Percentiles rank a stretch among this genome's conserved stretches.
phyloP scores from a whole-genome alignment of 306 rosid species.

The Gastrolobium bilobum region DNA sequence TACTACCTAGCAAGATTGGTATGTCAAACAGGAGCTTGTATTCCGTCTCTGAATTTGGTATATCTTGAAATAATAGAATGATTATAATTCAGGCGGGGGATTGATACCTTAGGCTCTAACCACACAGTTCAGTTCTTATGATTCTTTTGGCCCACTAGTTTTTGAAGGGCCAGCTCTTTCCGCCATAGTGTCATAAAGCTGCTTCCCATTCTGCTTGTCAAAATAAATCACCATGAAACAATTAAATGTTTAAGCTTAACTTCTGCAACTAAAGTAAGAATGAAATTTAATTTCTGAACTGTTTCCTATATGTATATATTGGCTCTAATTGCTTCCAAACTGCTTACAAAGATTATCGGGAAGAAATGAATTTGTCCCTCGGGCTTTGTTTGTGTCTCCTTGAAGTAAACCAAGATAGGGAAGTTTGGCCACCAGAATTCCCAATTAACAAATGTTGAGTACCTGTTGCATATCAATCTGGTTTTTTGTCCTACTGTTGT shows the following conservation, averaged over 20 bases:
- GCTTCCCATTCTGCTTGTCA: constrained; percentile 87
- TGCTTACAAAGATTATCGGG: constrained; percentile 91
- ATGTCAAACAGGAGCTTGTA: background rate
- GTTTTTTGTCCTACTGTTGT: constrained; percentile 23
- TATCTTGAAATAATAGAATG: background rate
- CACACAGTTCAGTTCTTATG: constrained; percentile 47
- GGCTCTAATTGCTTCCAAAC: constrained; percentile 18
- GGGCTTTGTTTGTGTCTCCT: constrained; percentile 93
- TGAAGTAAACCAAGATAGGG: constrained; percentile 89
- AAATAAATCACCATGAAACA: constrained; percentile 45
- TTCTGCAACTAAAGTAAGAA: constrained; percentile 28
- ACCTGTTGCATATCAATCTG: constrained; percentile 61
- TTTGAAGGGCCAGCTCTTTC: constrained; percentile 97
- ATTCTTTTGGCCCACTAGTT: constrained; percentile 74
- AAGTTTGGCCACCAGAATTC: constrained; percentile 99
- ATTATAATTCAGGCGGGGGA: background rate
- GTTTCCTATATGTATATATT: constrained; percentile 26
- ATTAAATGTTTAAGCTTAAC: constrained; percentile 36
- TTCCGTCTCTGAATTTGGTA: background rate
- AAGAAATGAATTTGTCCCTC: constrained; percentile 97
- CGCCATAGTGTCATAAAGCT: constrained; percentile 88
- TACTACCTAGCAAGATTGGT: background rate
- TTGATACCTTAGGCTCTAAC: constrained; percentile 41
- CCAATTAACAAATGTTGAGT: constrained; percentile 94
- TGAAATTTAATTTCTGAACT: constrained; percentile 8